Conservation (phyloP, 371 early-diverging fungal species). For the Rhizopus stolonifer region DNA sequence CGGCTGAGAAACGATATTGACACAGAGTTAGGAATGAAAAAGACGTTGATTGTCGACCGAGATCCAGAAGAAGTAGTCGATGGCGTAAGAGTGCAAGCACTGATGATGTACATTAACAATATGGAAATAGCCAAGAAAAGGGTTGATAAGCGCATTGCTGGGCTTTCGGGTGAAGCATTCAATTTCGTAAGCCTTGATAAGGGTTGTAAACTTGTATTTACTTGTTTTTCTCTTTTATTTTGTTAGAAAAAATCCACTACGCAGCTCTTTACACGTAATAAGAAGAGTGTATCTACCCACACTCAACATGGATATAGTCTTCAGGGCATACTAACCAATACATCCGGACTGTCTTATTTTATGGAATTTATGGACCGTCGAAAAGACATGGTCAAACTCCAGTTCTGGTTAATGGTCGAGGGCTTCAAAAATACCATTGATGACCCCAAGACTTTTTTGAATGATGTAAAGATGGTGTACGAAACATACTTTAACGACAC, state of each 20-base stretch:
- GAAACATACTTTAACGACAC: constrained; percentile 67
- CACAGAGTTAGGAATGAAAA: constrained; percentile 75
- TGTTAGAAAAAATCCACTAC: constrained; percentile 22
- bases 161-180: constrained; percentile 57
- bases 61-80: constrained; percentile 75
- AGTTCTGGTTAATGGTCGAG: constrained; percentile 78
- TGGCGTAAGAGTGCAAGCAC: constrained; percentile 78
- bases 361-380: constrained; percentile 82
- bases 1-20: constrained; percentile 69
- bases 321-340: constrained; percentile 63
- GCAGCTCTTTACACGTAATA: constrained; percentile 23
- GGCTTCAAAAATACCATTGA: constrained; percentile 54
- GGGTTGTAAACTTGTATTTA: not conserved
- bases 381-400: constrained; percentile 63
- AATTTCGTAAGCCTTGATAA: constrained; percentile 31
- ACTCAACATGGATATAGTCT: constrained; percentile 24
- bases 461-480: constrained; percentile 65
- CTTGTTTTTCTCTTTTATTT: not conserved
- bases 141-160: constrained; percentile 72
- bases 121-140: constrained; percentile 71
- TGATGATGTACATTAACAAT: constrained; percentile 70
- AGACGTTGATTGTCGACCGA: constrained; percentile 57
- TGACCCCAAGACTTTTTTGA: constrained; percentile 45
- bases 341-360: constrained; percentile 71
- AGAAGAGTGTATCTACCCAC: constrained; percentile 22